These are phyloP conservation scores for Pseudoturritis turrita DNA, from an alignment of 345 rosid genomes.

Conservation along the genomic window DNA sequence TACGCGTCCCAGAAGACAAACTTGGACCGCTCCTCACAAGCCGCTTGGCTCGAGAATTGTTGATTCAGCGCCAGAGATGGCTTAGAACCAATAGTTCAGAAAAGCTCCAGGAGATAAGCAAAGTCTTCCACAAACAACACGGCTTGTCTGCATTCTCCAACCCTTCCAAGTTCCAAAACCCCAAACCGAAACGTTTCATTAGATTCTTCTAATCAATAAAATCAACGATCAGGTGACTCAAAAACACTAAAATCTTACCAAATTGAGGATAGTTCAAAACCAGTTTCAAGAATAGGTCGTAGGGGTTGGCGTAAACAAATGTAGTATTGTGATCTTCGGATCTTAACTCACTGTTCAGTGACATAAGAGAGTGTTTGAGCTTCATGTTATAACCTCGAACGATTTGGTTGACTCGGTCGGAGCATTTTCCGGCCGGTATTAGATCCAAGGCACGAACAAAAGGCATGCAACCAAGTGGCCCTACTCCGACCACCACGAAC, in stretches of 20 bases:
- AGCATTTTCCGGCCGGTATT: conserved; percentile 41
- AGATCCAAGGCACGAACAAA: conserved; percentile 45
- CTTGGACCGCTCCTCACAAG: conserved; percentile 47
- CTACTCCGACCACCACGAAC: conserved; percentile 44
- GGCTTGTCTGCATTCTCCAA: conserved; percentile 46
- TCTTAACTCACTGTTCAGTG: conserved; percentile 33
- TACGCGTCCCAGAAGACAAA: conserved; percentile 64
- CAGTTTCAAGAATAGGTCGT: conserved; percentile 37
- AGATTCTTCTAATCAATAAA: not conserved
- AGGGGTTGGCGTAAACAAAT: conserved; percentile 48
- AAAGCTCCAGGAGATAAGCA: no score
- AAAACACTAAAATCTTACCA: conserved; percentile 33
- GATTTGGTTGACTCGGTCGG: conserved; percentile 37
- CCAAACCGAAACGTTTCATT: not conserved
- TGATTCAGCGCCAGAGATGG: no score
- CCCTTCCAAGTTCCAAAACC: conserved; percentile 29
- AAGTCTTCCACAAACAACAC: no score
- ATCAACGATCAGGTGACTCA: not conserved
- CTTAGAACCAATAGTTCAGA: no score
- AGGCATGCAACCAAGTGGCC: conserved; percentile 75
- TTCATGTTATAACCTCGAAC: conserved; percentile 42
- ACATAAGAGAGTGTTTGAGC: conserved; percentile 26
- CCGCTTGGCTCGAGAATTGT: conserved; percentile 16
- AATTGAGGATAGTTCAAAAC: conserved; percentile 36
- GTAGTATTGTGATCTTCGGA: conserved; percentile 31